Conservation (phyloP, 2,329 filamentous ascomycete genomes). For the Colletotrichum zoysiae region DNA sequence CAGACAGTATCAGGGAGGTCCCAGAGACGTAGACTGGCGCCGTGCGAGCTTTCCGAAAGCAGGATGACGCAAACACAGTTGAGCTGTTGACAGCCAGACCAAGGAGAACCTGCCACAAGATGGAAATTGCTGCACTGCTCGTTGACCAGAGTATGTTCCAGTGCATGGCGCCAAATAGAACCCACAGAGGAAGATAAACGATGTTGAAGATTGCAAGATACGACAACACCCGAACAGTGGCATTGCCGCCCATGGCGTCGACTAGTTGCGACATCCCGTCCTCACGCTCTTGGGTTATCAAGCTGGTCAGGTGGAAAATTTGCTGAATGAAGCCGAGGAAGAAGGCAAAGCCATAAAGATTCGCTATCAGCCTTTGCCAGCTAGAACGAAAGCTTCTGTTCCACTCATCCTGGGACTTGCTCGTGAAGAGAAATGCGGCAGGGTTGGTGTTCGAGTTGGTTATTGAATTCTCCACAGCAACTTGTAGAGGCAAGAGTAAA, state of each 20-base stretch:
- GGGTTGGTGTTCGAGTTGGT: slow-evolving; percentile 45
- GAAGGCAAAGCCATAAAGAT: slow-evolving; percentile 45
- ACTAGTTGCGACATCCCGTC: slow-evolving; percentile 50
- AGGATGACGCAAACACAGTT: slow-evolving; percentile 55
- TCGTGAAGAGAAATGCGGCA: slow-evolving; percentile 43
- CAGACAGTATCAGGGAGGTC: slow-evolving; percentile 48
- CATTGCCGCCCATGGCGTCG: slow-evolving; percentile 42
- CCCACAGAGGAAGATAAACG: slow-evolving; percentile 42
- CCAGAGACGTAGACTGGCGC: slow-evolving; percentile 50
- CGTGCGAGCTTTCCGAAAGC: slow-evolving; percentile 50
- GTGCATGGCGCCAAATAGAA: slow-evolving; percentile 47
- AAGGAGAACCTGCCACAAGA: slow-evolving; percentile 61
- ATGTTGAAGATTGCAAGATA: neutral
- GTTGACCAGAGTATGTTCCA: slow-evolving; percentile 47
- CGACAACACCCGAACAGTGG: neutral
- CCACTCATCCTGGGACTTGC: slow-evolving; percentile 26
- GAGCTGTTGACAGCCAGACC: slow-evolving; percentile 71
- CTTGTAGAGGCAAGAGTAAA: slow-evolving; percentile 46
- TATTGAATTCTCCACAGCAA: slow-evolving; percentile 53
- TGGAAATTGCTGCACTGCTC: slow-evolving; percentile 49
- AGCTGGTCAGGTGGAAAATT: slow-evolving; percentile 33
- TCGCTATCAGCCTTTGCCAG: slow-evolving; percentile 37
- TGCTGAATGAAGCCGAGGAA: slow-evolving; percentile 43
- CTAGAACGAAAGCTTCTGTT: slow-evolving; percentile 8
- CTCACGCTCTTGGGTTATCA: slow-evolving; percentile 49